Evolutionary conservation across 441 rosid species (phyloP).

Genomic region (Brassica hybrid): DNA sequence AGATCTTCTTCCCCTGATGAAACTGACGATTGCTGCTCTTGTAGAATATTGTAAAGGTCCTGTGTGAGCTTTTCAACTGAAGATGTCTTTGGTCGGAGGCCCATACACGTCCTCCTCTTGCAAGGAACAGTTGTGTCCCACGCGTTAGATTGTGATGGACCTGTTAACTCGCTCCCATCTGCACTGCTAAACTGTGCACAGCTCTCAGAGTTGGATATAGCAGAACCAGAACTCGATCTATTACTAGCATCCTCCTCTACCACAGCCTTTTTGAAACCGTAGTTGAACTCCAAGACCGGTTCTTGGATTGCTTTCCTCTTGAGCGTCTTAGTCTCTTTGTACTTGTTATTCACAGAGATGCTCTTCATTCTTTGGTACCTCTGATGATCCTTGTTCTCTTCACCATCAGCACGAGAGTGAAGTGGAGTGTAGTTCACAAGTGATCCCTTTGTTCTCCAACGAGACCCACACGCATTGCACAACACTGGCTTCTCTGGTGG

Average conservation of each 20-base stretch:
- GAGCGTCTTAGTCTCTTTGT: conserved; percentile 53
- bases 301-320: conserved; percentile 75
- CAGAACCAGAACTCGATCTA: conserved; percentile 96
- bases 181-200: conserved; percentile 84
- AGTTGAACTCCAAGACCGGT: conserved; percentile 50
- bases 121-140: conserved; percentile 95
- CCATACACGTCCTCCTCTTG: conserved; percentile 86
- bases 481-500: conserved; percentile 50
- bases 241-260: conserved; percentile 87
- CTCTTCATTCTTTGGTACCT: conserved; percentile 63
- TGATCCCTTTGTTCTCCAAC: conserved; percentile 46
- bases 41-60: conserved; percentile 82
- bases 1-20: conserved; percentile 91
- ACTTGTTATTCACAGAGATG: conserved; percentile 57
- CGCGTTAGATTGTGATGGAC: conserved; percentile 83
- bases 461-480: conserved; percentile 51
- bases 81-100: conserved; percentile 80
- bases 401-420: conserved; percentile 56
- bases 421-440: conserved; percentile 43
- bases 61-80: conserved; percentile 91
- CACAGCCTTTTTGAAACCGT: conserved; percentile 55
- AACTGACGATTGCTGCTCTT: conserved; percentile 90
- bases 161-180: conserved; percentile 88
- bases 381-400: conserved; percentile 34
- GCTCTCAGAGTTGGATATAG: conserved; percentile 94